Evolutionary conservation across 768 basidiomycete genomes (phyloP).

Genomic region (Cyathus striatus): DNA sequence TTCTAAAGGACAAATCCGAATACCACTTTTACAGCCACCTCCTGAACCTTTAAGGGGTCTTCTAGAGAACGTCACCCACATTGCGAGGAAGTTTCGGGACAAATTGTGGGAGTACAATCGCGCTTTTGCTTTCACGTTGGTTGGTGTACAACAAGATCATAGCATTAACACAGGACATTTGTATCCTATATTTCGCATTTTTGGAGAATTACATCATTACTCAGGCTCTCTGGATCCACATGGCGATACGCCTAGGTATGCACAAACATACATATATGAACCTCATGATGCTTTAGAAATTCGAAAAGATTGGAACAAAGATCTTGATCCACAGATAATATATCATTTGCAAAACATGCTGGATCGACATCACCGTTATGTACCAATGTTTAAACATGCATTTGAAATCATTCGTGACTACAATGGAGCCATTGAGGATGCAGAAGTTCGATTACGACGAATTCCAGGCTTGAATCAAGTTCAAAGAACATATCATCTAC

Average conservation of each 20-base stretch:
- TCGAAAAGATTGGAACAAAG: slow-evolving; percentile 7
- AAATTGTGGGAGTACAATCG: slow-evolving; percentile 37
- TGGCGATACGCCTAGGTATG: slow-evolving; percentile 19
- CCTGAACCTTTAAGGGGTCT: slow-evolving; percentile 19
- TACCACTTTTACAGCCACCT: slow-evolving; percentile 14
- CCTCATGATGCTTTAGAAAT: slow-evolving; percentile 23
- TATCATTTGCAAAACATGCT: slow-evolving; percentile 17
- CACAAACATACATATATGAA: slow-evolving; percentile 36
- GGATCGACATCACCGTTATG: slow-evolving; percentile 16
- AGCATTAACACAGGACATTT: slow-evolving; percentile 20
- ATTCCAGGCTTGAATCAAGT: slow-evolving; percentile 18
- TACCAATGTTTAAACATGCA: slow-evolving; percentile 22
- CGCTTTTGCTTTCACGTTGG: slow-evolving; percentile 33
- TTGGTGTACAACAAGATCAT: slow-evolving; percentile 24
- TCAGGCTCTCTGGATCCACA: slow-evolving; percentile 25
- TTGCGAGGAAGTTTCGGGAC: slow-evolving; percentile 20
- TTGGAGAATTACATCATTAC: slow-evolving; percentile 28
- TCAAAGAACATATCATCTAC: slow-evolving; percentile 34
- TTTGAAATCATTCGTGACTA: slow-evolving; percentile 21
- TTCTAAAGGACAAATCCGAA: slow-evolving; percentile 21
- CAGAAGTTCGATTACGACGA: slow-evolving; percentile 11
- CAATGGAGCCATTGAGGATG: slow-evolving; percentile 12
- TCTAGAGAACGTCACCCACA: slow-evolving; percentile 6
- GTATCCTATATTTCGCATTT: slow-evolving; percentile 26
- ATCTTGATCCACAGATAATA: slow-evolving; percentile 21